Percentiles rank a stretch among this genome's conserved stretches.
Evolutionary conservation across 768 basidiomycete species (phyloP).

Genomic region (Pleurotus platypus): DNA sequence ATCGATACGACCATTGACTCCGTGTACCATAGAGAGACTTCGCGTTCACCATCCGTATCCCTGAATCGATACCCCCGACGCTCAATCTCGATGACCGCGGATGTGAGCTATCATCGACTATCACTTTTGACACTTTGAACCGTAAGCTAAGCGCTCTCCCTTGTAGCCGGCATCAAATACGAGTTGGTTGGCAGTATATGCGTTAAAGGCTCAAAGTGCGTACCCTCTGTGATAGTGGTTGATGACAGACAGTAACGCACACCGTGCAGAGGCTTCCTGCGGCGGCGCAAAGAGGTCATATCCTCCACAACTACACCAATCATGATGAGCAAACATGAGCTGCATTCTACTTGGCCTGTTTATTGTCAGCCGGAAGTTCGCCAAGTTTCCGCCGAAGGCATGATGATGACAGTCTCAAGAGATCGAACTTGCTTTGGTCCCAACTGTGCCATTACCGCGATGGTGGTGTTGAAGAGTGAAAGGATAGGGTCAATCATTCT

Average conservation of each 20-base stretch:
- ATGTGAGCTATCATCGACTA: constrained; percentile 21
- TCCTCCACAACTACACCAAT: constrained; percentile 67
- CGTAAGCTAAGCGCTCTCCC: not conserved
- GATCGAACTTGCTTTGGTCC: constrained; percentile 81
- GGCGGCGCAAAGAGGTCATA: constrained; percentile 70
- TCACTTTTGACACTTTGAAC: too few relatives aligned
- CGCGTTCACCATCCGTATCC: constrained; percentile 87
- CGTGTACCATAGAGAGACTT: constrained; percentile 65
- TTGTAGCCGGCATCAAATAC: constrained; percentile 77
- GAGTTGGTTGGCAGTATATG: constrained; percentile 88
- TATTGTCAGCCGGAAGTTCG: constrained; percentile 78
- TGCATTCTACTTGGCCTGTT: constrained; percentile 92
- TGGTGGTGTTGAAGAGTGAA: constrained; percentile 72
- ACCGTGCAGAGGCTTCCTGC: constrained; percentile 69
- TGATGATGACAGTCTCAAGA: constrained; percentile 75
- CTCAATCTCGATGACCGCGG: constrained; percentile 77
- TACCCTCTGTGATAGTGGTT: not conserved
- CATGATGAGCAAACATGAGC: constrained; percentile 89
- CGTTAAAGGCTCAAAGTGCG: constrained; percentile 80
- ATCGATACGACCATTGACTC: constrained; percentile 2
- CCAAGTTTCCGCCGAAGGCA: constrained; percentile 59
- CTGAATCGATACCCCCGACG: constrained; percentile 87
- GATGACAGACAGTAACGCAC: not conserved
- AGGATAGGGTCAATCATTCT: constrained; percentile 64
- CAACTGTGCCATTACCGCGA: constrained; percentile 73